Conservation (phyloP, 2,329 filamentous ascomycete species). For the Colletotrichum costaricense region DNA sequence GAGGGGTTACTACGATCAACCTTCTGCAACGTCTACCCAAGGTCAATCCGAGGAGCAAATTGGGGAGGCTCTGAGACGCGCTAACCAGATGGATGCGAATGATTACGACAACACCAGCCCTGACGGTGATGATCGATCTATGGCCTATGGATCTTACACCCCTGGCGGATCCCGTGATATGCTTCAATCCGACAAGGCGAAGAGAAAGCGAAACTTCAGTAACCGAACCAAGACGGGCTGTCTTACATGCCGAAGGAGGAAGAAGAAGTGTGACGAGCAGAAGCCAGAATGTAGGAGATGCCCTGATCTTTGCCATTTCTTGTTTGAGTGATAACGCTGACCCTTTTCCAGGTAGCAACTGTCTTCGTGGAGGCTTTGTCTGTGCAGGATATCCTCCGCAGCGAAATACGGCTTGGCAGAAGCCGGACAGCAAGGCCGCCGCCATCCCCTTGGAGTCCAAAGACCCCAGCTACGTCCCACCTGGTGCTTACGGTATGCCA, state of each 20-base stretch:
- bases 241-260: constrained; percentile 88
- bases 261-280: constrained; percentile 98
- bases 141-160: constrained; percentile 55
- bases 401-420: constrained; percentile 78
- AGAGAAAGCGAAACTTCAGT: constrained; percentile 85
- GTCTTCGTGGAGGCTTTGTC: constrained; percentile 86
- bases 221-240: constrained; percentile 97
- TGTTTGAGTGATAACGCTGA: constrained; percentile 10
- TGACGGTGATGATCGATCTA: constrained; percentile 62
- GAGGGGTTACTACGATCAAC: constrained; percentile 58
- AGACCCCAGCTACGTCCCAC: constrained; percentile 72
- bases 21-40: constrained; percentile 56
- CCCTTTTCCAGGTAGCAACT: constrained; percentile 79
- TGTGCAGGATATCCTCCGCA: constrained; percentile 92
- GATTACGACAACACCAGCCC: constrained; percentile 66
- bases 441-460: constrained; percentile 87
- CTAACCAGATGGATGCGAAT: constrained; percentile 55
- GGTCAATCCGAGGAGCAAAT: constrained; percentile 63
- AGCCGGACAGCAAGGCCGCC: constrained; percentile 75
- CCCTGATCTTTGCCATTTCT: not conserved
- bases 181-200: constrained; percentile 72
- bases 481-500: constrained; percentile 72
- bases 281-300: constrained; percentile 87
- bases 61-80: constrained; percentile 57
- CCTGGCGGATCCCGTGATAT: constrained; percentile 56